Percentiles rank a stretch among this genome's conserved stretches.
phyloP scores from a whole-genome alignment of 1,139 yeast genomes.

The Diutina pseudorugosa region DNA sequence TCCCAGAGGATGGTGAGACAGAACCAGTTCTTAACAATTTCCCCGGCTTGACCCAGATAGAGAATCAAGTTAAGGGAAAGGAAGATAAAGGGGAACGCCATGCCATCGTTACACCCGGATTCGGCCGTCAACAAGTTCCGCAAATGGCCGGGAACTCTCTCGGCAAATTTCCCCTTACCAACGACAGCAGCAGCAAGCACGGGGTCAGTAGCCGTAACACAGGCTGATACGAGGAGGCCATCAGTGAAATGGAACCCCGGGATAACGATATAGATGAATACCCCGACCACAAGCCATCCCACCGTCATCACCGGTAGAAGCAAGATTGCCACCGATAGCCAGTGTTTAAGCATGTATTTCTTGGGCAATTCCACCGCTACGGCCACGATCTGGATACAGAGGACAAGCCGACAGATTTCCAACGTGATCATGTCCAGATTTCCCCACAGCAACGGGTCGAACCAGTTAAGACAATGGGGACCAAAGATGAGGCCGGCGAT shows the following conservation, averaged over 20 bases:
- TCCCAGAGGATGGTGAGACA: constrained; percentile 74
- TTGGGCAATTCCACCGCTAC: constrained; percentile 95
- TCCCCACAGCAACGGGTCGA: constrained; percentile 85
- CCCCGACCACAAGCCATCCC: constrained; percentile 86
- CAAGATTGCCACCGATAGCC: constrained; percentile 70
- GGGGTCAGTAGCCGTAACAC: constrained; percentile 97
- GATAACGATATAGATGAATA: constrained; percentile 73
- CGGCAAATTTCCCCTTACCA: constrained; percentile 96
- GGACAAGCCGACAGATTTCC: constrained; percentile 77
- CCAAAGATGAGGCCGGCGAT: constrained; percentile 87
- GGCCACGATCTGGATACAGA: constrained; percentile 91
- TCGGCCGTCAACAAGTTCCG: constrained; percentile 85
- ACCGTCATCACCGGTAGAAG: constrained; percentile 87
- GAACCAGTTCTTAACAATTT: constrained; percentile 78
- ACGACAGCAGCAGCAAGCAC: constrained; percentile 97
- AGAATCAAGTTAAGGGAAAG: constrained; percentile 58
- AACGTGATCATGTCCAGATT: constrained; percentile 76
- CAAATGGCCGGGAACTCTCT: constrained; percentile 91
- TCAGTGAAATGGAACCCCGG: constrained; percentile 75
- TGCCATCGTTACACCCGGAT: constrained; percentile 95
- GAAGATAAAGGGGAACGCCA: constrained; percentile 93
- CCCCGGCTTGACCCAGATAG: constrained; percentile 52
- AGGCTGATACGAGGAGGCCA: constrained; percentile 74
- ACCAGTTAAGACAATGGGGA: constrained; percentile 87
- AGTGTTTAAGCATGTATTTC: constrained; percentile 83